Percentiles rank a stretch among this genome's conserved stretches.
Conservation (phyloP, 495 filamentous ascomycete genomes). For the Xylaria scruposa region DNA sequence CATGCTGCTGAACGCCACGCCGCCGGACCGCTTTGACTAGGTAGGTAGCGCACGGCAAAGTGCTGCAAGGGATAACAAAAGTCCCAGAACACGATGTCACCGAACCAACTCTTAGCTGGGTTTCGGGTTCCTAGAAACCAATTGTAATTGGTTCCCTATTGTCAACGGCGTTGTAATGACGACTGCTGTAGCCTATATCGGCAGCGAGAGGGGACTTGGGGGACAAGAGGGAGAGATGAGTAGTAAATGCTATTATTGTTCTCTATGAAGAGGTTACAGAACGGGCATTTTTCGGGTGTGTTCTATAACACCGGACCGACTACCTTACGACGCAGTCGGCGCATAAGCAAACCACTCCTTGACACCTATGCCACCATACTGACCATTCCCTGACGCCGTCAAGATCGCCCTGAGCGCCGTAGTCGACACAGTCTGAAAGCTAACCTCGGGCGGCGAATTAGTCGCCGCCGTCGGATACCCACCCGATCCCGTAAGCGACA, state of each 20-base stretch:
- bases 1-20: neutral
- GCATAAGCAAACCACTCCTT: constrained; percentile 25
- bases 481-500: constrained; percentile 4
- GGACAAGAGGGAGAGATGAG: neutral
- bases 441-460: constrained; percentile 7
- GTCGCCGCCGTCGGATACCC: constrained; percentile 22
- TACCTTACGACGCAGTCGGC: constrained; percentile 15
- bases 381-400: constrained; percentile 12
- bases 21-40: constrained; percentile 3
- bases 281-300: neutral
- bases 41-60: neutral
- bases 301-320: neutral
- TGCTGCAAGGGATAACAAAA: constrained; percentile 5
- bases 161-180: neutral
- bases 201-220: too few relatives aligned
- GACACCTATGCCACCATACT: constrained; percentile 16
- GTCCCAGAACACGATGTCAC: constrained; percentile 2
- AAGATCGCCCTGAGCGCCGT: constrained; percentile 15
- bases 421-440: constrained; percentile 15
- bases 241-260: neutral
- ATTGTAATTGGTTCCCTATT: neutral
- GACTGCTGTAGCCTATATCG: too few relatives aligned
- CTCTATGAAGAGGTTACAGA: neutral
- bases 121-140: neutral
- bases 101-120: neutral